A percentile compares a stretch with the other conserved stretches of the same genome.
These are phyloP conservation scores for Ophiostoma sp. DNA, from an alignment of 2,329 filamentous ascomycete genomes.

Conservation along the genomic window DNA sequence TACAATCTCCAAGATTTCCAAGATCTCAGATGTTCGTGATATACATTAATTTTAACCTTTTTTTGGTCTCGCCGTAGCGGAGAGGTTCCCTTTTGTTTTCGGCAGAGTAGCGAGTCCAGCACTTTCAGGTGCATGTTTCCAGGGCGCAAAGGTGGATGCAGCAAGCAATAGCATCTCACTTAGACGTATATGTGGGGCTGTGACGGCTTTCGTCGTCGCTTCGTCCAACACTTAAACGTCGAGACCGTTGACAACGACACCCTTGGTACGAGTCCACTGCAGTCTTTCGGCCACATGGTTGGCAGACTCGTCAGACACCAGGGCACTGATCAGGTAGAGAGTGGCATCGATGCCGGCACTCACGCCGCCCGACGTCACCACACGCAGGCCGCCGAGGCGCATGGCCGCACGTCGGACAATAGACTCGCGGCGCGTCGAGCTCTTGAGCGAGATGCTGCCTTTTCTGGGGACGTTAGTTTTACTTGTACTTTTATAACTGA, in stretches of 20 bases:
- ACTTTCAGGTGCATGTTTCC: neutral
- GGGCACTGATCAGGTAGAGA: constrained; percentile 76
- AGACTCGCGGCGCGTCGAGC: constrained; percentile 70
- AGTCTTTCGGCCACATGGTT: constrained; percentile 68
- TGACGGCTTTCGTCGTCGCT: neutral
- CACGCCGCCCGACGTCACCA: constrained; percentile 75
- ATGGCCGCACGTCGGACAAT: constrained; percentile 72
- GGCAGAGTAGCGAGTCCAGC: neutral
- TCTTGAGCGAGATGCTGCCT: constrained; percentile 77
- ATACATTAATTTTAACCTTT: constrained; percentile 7
- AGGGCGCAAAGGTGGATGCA: neutral
- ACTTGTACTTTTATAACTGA: no score
- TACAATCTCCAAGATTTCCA: neutral
- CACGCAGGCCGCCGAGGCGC: constrained; percentile 62
- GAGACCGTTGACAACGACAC: constrained; percentile 75
- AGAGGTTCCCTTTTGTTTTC: constrained; percentile 5
- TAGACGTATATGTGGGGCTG: constrained; percentile 5
- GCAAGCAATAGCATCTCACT: neutral
- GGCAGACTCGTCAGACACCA: constrained; percentile 72
- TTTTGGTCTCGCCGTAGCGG: neutral
- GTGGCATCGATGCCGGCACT: constrained; percentile 77
- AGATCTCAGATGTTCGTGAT: neutral
- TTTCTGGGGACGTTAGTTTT: constrained; percentile 47
- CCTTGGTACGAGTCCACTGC: constrained; percentile 83
- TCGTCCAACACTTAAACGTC: constrained; percentile 49